These are phyloP conservation scores for Miscanthus lutarioriparius DNA, from an alignment of 176 grass and related monocot genomes.

Conservation along the genomic window DNA sequence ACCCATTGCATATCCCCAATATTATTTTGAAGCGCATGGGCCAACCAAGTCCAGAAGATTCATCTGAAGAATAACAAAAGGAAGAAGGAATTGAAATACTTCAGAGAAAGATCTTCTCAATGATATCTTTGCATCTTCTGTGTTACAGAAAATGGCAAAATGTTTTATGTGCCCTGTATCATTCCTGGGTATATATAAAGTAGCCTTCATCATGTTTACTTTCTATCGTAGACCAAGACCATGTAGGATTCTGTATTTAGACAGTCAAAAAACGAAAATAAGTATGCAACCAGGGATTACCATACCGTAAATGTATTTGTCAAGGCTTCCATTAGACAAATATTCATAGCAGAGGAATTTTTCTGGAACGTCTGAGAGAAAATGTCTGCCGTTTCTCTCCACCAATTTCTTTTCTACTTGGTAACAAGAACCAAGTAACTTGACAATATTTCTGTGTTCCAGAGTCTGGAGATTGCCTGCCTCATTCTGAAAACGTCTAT, in stretches of 20 bases:
- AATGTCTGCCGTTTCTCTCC: not conserved
- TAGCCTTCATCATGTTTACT: not conserved
- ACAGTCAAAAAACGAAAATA: not conserved
- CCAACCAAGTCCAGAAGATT: constrained; percentile 21
- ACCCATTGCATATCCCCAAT: constrained; percentile 29
- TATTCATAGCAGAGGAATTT: constrained; percentile 34
- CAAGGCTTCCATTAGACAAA: constrained; percentile 29
- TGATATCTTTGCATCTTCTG: not conserved
- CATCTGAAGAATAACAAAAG: constrained; percentile 14
- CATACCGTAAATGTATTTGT: constrained; percentile 25
- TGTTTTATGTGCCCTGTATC: not conserved
- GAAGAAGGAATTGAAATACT: not conserved
- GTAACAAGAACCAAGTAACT: constrained; percentile 28
- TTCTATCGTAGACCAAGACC: not conserved
- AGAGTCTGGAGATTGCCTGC: not conserved
- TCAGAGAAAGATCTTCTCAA: not conserved
- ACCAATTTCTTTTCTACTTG: not conserved
- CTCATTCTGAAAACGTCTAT: constrained; percentile 33
- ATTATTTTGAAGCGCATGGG: constrained; percentile 34
- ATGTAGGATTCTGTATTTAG: not conserved
- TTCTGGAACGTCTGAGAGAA: not conserved
- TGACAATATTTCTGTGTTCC: constrained; percentile 33
- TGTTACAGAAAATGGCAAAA: not conserved
- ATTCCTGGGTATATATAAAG: not conserved
- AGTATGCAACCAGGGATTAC: not conserved